A percentile compares a stretch with the other conserved stretches of the same genome.
phyloP scores from a whole-genome alignment of 352 stramenopile species.

The Discostella stelligera region DNA sequence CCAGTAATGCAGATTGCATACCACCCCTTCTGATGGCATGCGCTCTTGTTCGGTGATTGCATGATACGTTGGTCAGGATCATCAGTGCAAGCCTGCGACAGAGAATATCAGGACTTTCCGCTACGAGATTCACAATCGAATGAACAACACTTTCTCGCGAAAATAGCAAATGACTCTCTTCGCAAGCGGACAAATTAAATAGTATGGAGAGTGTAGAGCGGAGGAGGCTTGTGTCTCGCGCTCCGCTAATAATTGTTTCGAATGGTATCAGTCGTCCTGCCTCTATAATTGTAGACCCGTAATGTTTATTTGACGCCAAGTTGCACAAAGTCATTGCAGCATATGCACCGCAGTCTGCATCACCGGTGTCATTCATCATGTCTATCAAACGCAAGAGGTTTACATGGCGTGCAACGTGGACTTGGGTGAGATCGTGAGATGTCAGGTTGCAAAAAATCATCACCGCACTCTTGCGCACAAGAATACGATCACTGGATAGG shows the following conservation, averaged over 20 bases:
- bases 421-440: constrained; percentile 39
- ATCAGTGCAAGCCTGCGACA: constrained; percentile 93
- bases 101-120: constrained; percentile 85
- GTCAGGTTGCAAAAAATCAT: constrained; percentile 63
- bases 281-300: constrained; percentile 88
- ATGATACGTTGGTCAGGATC: constrained; percentile 93
- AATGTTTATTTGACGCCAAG: constrained; percentile 87
- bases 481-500: constrained; percentile 25
- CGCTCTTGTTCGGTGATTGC: constrained; percentile 89
- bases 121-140: constrained; percentile 86
- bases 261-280: constrained; percentile 85
- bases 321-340: constrained; percentile 93
- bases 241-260: constrained; percentile 83
- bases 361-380: constrained; percentile 77
- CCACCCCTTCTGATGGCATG: constrained; percentile 88
- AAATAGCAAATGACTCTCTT: constrained; percentile 88
- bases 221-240: constrained; percentile 56
- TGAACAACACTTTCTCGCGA: constrained; percentile 87
- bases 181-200: constrained; percentile 93
- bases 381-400: constrained; percentile 85
- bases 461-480: constrained; percentile 47
- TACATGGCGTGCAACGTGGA: constrained; percentile 77
- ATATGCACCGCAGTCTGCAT: constrained; percentile 85
- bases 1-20: constrained; percentile 87
- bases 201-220: constrained; percentile 88